Base-by-base conservation (phyloP, 805 yeast species). In the Candida saitoana region DNA sequence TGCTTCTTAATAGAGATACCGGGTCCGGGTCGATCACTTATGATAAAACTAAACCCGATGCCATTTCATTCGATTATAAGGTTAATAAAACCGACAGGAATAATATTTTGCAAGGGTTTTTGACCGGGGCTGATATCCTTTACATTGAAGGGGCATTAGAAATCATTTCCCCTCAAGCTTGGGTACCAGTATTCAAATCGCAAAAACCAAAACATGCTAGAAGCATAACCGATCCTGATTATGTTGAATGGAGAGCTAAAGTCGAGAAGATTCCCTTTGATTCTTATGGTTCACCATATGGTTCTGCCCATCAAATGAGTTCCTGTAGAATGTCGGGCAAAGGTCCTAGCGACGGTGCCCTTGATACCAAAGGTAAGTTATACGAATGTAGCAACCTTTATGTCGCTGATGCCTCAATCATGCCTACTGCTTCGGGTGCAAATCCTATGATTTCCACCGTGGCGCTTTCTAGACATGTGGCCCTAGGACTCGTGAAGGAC, bases 281-380 rank as follows among this genome's bases (percentile, higher is more conserved):
- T 12, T 4, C 43, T n/a, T 67, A 51, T 40, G 66, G 65, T 3
- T 45, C 64, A 3, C 38, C 56, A 2, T 57, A 61, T 43, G 80
- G 79, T 11, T 60, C 71, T 2, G 81, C 81, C 12, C 80, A 76
- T 54, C 81, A 76, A 53, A 75, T 76, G 80, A 63, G 72, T 34
- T 50, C 73, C 7, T 73, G 79, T 55, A 63, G 80, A 38, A 73
- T 75, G 67, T 54, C 66, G n/a, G 77, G 79, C 6, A 62, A 63
- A 42, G 71, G 71, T 3, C 71, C 79, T 9, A 37, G 43, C 7
- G 48, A 65, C 38, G 74, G 76, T 2, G 77, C 79, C 3, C 65
- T 67, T 33, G 74, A 72, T 43, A 49, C 47, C 5, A 58, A 55
- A 11, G 81, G 80, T 14, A 68, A 64, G 34, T 62, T 75, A 12